Conservation (phyloP, 2,329 filamentous ascomycete species). For the Botrytis tulipae region DNA sequence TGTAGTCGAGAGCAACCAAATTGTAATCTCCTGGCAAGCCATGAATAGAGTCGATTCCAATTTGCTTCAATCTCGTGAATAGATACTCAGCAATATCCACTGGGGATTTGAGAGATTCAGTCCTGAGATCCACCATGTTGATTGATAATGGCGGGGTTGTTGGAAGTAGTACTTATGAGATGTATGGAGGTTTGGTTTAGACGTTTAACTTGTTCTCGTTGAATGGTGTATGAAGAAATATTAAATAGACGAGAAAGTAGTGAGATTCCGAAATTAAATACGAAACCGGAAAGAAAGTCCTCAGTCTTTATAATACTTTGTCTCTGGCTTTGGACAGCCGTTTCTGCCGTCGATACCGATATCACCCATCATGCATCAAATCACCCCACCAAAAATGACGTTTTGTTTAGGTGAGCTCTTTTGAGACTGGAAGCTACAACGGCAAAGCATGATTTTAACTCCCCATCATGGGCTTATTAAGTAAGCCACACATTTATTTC, state of each 20-base stretch:
- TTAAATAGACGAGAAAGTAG: not conserved
- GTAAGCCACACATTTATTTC: not conserved
- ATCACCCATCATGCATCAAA: slow-evolving; percentile 21
- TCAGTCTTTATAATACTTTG: slow-evolving; percentile 11
- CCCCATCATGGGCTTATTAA: not conserved
- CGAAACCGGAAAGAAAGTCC: not conserved
- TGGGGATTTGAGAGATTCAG: slow-evolving; percentile 41
- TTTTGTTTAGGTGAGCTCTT: slow-evolving; percentile 4
- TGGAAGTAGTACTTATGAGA: not conserved
- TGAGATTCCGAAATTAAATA: not conserved
- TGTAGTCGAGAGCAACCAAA: slow-evolving; percentile 64
- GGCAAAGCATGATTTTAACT: not conserved
- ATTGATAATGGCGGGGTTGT: slow-evolving; percentile 4
- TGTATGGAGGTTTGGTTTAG: slow-evolving; percentile 1
- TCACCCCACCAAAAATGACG: slow-evolving; percentile 22
- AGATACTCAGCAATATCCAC: slow-evolving; percentile 66
- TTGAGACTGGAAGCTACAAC: not conserved
- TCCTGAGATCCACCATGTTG: slow-evolving; percentile 42
- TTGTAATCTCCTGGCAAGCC: slow-evolving; percentile 75
- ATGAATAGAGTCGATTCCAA: slow-evolving; percentile 64
- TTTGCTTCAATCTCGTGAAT: slow-evolving; percentile 61
- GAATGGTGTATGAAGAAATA: not conserved
- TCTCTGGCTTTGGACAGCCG: not conserved
- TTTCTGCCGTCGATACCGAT: slow-evolving; percentile 1
- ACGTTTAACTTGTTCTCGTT: not conserved